Evolutionary conservation across 2,329 filamentous ascomycete species (phyloP), one percentile per base, ranked within the genome.

Genomic region (Sarocladium kiliense): DNA sequence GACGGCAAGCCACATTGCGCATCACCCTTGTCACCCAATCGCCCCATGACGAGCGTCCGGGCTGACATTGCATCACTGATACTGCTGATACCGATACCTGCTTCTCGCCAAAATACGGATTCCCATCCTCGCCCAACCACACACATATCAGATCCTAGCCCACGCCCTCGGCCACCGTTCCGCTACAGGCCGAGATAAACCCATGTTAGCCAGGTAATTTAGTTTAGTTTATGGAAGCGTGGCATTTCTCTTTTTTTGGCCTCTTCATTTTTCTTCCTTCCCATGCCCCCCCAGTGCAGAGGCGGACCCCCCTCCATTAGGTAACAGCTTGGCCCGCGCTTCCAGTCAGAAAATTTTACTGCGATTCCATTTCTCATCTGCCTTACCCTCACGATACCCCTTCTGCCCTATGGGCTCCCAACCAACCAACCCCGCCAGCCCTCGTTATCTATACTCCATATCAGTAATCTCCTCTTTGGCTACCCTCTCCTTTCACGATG

Each of bases 291-390:
- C 18, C 14, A 53, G 23, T n/a, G 19, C 26, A 12, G 18, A 55
- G n/a, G 19, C 21, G 19, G 39, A 44, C 39, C 32, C 34, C 42
- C 45, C 21, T 51, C 39, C 39, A 69, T 70, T 70, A 70, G 62
- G 67, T 70, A 70, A 70, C 67, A 67, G 59, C 65, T 67, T 68
- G 63, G 60, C 59, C 56, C 57, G 41, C 56, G 59, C 67, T 65
- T 66, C 68, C 68, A 70, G 66, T 69, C 66, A 69, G 64, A 69
- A 66, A 27, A 58, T 67, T 68, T 68, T 64, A 58, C 55, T 45
- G 53, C 62, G 58, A 70, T 65, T 65, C 64, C 56, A 67, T 67
- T 68, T 67, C 64, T 66, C 57, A 58, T 58, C 55, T 49, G 37
- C 54, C 26, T 59, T 59, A 57, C 50, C 41, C 30, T 47, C 41